Base-by-base conservation (phyloP, 2,329 filamentous ascomycete genomes). In the Davidsoniella australis region DNA sequence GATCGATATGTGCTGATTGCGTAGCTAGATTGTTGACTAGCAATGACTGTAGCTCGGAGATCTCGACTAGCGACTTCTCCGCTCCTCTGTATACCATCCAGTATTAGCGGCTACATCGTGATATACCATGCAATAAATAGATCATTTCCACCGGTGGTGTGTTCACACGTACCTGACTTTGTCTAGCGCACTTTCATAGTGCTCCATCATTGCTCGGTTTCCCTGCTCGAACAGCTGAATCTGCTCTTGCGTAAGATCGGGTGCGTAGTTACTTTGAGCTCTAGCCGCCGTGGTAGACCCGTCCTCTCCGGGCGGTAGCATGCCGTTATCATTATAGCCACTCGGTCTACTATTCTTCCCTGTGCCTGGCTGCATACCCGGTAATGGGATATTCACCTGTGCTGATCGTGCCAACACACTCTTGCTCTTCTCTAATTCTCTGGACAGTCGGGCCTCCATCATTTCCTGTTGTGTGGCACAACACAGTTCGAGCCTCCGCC, bases 141-240 rank as follows among this genome's bases (percentile, higher is more conserved):
- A n/a, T n/a, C n/a, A n/a, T 49, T 9, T 20, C 10, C 29, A 20
- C 40, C 2, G 4, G 6, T n/a, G 4, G 12, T 9, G 20, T 16
- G 6, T 41, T 4, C 12, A 8, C 26, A 73, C 83, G 49, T 75
- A 93, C 85, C 82, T 84, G 56, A 96, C 86, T 72, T 96, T 91
- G 63, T 88, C 82, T 61, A 96, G 68, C n/a, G 85, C 87, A 65
- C 83, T 86, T 64, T 95, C 86, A 63, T 93, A 94, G 64, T 94
- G 85, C 63, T 83, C 84, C 57, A 96, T 72, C 80, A 98, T 87
- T 55, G 85, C 80, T 63, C 87, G 80, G 61, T 96, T 95, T 60
- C 93, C 88, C 64, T 86, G 76, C 57, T 89, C 88, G 66, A 98
- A 96, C 61, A 94, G 75, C 62, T 95, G 89, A 47, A 91, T 68